These are phyloP conservation scores for Candida cerambycidarum DNA, from an alignment of 805 yeast species.

Conservation along the genomic window DNA sequence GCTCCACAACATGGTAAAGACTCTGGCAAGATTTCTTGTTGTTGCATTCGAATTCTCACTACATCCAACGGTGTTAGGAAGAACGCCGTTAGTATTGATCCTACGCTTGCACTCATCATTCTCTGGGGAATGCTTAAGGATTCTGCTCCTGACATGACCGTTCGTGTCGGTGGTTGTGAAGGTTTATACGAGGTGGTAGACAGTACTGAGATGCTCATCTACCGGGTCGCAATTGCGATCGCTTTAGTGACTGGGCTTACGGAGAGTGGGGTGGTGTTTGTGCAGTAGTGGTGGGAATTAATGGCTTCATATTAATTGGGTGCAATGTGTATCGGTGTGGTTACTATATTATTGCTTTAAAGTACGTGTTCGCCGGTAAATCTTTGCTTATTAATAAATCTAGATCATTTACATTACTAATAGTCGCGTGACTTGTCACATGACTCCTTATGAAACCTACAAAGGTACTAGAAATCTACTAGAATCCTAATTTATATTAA, in stretches of 20 bases:
- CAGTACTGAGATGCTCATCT: neutral
- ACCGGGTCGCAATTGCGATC: conserved; percentile 4
- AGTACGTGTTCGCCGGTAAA: no score
- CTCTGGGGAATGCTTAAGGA: conserved; percentile 40
- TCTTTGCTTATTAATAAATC: no score
- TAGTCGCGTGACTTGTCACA: neutral
- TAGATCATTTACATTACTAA: no score
- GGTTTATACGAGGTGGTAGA: neutral
- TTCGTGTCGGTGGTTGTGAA: conserved; percentile 9
- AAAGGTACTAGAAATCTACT: no score
- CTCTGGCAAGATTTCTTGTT: conserved; percentile 59
- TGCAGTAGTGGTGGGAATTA: neutral
- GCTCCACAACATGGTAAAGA: conserved; percentile 25
- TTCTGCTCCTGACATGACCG: neutral
- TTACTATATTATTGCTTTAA: no score
- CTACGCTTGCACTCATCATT: conserved; percentile 77
- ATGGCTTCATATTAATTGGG: no score
- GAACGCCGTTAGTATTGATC: conserved; percentile 69
- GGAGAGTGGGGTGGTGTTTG: neutral
- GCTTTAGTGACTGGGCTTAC: no score
- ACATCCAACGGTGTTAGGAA: conserved; percentile 83
- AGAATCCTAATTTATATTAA: no score
- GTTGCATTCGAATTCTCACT: conserved; percentile 72
- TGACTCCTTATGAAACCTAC: no score
- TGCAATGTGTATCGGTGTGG: no score